Base-by-base conservation (phyloP, 352 stramenopile species). In the Phytophthora crassamura region DNA sequence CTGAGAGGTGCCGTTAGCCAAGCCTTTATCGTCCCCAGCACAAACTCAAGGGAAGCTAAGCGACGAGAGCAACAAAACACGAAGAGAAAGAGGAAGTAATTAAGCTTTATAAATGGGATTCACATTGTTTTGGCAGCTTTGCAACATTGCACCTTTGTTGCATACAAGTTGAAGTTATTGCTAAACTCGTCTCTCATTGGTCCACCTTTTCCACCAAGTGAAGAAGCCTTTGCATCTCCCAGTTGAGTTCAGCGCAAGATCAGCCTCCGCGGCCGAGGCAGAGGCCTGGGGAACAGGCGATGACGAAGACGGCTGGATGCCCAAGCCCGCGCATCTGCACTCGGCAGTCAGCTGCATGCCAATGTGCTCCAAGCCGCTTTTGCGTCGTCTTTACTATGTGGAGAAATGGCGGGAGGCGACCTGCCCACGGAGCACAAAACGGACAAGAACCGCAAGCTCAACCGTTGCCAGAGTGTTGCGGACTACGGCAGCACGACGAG, bases 401-500 rank as follows among this genome's bases (percentile, higher is more conserved):
- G 86, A 0, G 84, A 94, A 34, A 90, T 70, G 58, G 71, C 76
- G 9, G 77, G 71, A 0, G 85, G 85, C 8, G 88, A 96, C 52
- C 46, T 96, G 18, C 88, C 88, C 1, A 96, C 85, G 1, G 88
- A 96, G 59, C 82, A 95, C 40, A 74, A 86, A 16, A 95, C 95
- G 86, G 82, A 94, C 64, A 91, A 90, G 53, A 93, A 93, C 55
- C 77, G 86, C 25, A 92, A 89, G 42, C 59, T 78, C 9, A 96
- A 96, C 40, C 93, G 86, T 52, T 74, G 85, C 16, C 88, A 96
- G 51, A 94, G 77, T 49, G 86, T 95, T 8, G 64, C 78, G 14
- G 85, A 94, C 59, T 92, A 91, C 38, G 59, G 74, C 18, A 93
- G 92, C 49, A 94, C 94, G 85, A 87, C 78, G n/a, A 91, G 84